Conservation (phyloP, 192 early-diverging fungal species). For the Powellomyces hirtus region DNA sequence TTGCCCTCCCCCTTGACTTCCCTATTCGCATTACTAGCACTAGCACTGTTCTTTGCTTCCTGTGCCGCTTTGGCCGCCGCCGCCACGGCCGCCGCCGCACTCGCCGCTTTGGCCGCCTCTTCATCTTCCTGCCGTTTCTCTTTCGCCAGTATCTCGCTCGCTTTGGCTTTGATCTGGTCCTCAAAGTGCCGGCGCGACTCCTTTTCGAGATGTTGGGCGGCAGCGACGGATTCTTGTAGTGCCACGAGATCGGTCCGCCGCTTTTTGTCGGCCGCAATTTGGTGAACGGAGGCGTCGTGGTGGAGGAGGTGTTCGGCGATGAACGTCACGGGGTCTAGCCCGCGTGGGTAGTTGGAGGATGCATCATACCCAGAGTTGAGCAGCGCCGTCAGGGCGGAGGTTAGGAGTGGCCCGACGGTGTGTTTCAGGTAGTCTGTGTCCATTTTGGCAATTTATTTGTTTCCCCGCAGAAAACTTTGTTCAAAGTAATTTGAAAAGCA, state of each 20-base stretch:
- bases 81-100: background rate
- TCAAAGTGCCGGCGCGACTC: slow-evolving; percentile 21
- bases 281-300: slow-evolving; percentile 8
- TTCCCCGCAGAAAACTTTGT: no score
- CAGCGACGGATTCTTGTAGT: background rate
- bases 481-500: no score
- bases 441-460: no score
- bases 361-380: slow-evolving; percentile 14
- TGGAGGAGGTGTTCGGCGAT: slow-evolving; percentile 29
- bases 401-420: slow-evolving; percentile 32
- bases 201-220: background rate
- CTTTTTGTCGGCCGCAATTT: background rate
- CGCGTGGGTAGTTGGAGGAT: background rate
- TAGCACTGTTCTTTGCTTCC: background rate
- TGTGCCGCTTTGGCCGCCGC: slow-evolving; percentile 2
- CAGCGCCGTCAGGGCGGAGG: slow-evolving; percentile 20
- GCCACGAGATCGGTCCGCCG: background rate
- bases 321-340: slow-evolving; percentile 19
- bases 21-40: background rate
- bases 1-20: slow-evolving; percentile 2
- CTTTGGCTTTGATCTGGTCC: slow-evolving; percentile 1
- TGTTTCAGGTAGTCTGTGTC: slow-evolving; percentile 37
- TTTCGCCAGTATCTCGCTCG: slow-evolving; percentile 4
- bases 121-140: slow-evolving; percentile 15
- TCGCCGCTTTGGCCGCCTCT: background rate